Base-by-base conservation (phyloP, 2,329 filamentous ascomycete species). In the Pezicula neosporulosa region DNA sequence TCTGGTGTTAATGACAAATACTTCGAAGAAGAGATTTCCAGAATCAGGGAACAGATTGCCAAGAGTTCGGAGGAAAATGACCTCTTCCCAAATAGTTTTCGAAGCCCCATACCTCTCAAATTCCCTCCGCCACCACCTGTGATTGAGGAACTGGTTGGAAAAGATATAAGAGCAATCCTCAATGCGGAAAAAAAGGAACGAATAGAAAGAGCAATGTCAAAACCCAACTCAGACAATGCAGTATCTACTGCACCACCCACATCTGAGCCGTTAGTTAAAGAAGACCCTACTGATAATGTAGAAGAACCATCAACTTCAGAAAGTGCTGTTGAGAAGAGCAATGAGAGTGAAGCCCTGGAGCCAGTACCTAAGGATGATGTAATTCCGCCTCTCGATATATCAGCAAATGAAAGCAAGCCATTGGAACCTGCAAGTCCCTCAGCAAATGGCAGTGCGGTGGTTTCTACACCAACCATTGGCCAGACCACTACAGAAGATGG, bases 21-120 rank as follows among this genome's bases (percentile, higher is more conserved):
- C 46, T 66, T 67, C 18, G 65, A 64, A 45, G 55, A 60, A 24
- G 64, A 67, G 44, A 61, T 67, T 36, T 54, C 60, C 9, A 60
- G 58, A 36, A 47, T 62, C 13, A 51, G 61, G 38, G 52, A 52
- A n/a, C 33, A 63, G 42, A 56, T 64, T 39, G 48, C 51, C 6
- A 36, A 55, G 47, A 44, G 54, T 6, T 36, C 48, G 9, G 53
- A 53, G 24, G 49, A 56, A 16, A 61, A 63, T 44, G 58, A 59
- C 15, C 44, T 60, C 18, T 48, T 59, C 9, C 51, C 42, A 13
- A 24, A 28, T 13, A 16, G 9, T 16, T 28, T 44, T 13, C 42
- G 19, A 6, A 44, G 27, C 13, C 21, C 9, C n/a, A 30, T 44
- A 16, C n/a, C 27, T 33, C 27, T 44, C 21, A 44, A 30, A 30